Base-by-base conservation (phyloP, 192 early-diverging fungal genomes). In the Entomortierella lignicola region DNA sequence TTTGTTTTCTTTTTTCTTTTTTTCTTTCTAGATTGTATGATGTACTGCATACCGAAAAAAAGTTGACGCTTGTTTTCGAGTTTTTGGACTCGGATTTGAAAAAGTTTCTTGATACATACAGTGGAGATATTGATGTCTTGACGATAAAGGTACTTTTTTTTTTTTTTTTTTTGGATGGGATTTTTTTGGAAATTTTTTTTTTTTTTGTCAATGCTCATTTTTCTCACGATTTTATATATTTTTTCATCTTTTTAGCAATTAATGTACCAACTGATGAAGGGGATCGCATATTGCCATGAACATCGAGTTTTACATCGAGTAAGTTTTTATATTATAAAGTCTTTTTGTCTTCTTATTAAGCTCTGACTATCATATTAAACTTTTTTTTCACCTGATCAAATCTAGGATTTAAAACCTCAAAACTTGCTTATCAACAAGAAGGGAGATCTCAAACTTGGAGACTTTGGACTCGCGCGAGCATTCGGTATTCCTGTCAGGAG, bases 1-100 rank as follows among this genome's bases (percentile, higher is more conserved):
- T n/a, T n/a, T n/a, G n/a, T n/a, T n/a, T n/a, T n/a, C n/a, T n/a
- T n/a, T n/a, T n/a, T n/a, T n/a, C n/a, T n/a, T n/a, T n/a, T n/a
- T n/a, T n/a, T n/a, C n/a, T n/a, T n/a, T n/a, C n/a, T 59, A 92
- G 94, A 56, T 86, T 99, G 30, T 96, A 98, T 77, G 97, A 99
- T 86, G 97, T 99, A 42, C 81, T 94, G 66, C 97, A 99, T 79
- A 98, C 96, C 17, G 97, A 99, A 77, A 96, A 96, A 85, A 99
- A 96, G 84, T 82, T 99, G 55, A 98, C 96, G 32, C 88, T 99
- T 58, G 96, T 99, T 30, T 99, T 99, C 87, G 98, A 99, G 83
- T 98, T 93, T 81, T 84, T 99, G 87, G 97, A 99, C 83, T 96
- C 95, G 47, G 98, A 99, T 82, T 84, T 99, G 80, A 99, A 99